Evolutionary conservation across 257 asterid genomes (phyloP).

Genomic region (Solanum ossicruentum): DNA sequence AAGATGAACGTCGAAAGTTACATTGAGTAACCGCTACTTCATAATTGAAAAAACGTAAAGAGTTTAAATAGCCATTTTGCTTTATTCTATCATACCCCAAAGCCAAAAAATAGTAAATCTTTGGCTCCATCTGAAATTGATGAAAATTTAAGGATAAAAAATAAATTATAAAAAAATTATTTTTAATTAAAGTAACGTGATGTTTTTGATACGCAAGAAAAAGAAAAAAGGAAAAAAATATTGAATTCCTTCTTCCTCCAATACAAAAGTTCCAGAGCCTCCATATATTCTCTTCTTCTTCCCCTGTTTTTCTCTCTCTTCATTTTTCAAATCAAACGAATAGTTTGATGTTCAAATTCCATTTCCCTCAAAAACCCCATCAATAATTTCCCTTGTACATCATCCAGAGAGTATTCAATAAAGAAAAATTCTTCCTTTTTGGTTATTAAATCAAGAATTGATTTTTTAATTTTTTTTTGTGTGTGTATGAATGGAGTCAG

Average conservation of each 20-base stretch:
- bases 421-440: not conserved
- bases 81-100: too few species aligned
- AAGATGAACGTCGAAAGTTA: too few species aligned
- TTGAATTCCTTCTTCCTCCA: not conserved
- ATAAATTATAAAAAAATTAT: too few species aligned
- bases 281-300: not conserved
- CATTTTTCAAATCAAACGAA: not conserved
- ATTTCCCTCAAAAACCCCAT: not conserved
- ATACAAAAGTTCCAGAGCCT: not conserved
- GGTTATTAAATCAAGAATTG: not conserved
- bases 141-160: too few species aligned
- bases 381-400: not conserved
- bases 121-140: too few species aligned
- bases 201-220: too few species aligned
- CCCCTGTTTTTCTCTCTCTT: not conserved
- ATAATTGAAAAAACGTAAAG: too few species aligned
- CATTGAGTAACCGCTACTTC: too few species aligned
- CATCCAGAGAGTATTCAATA: not conserved
- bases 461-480: not conserved
- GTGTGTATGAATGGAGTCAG: slow-evolving; percentile 15
- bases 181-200: too few species aligned
- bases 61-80: too few species aligned
- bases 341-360: not conserved
- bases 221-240: too few species aligned
- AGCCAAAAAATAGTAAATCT: too few species aligned